phyloP scores from a whole-genome alignment of 1,139 yeast species.

The Hemisphaericaspora lyxosophila region DNA sequence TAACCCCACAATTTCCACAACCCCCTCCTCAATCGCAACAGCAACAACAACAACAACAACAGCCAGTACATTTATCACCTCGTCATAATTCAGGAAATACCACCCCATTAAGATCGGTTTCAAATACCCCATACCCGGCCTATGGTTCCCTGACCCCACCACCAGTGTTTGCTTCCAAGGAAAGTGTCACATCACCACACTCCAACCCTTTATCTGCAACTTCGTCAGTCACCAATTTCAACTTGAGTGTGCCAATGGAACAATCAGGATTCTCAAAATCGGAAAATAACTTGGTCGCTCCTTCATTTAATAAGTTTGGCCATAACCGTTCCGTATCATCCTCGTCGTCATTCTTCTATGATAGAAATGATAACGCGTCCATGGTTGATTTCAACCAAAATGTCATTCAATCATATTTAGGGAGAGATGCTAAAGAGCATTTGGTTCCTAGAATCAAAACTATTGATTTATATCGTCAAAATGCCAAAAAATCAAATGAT shows the following conservation, averaged over 20 bases:
- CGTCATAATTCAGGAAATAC: constrained; percentile 6
- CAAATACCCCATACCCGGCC: constrained; percentile 17
- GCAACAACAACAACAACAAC: constrained; percentile 4
- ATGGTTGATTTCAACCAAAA: constrained; percentile 44
- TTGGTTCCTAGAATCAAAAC: constrained; percentile 82
- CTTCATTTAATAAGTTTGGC: constrained; percentile 20
- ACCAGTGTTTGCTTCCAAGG: constrained; percentile 18
- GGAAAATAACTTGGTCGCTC: constrained; percentile 27
- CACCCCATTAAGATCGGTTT: constrained; percentile 7
- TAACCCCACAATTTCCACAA: constrained; percentile 5
- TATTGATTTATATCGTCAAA: constrained; percentile 80
- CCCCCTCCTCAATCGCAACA: constrained; percentile 5
- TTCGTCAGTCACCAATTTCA: constrained; percentile 41
- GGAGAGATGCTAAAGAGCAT: constrained; percentile 43
- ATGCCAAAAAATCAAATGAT: constrained; percentile 82
- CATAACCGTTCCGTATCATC: constrained; percentile 44
- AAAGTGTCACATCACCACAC: constrained; percentile 25
- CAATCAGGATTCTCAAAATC: constrained; percentile 24
- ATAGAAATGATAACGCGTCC: constrained; percentile 35
- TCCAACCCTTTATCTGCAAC: constrained; percentile 36
- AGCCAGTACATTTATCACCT: constrained; percentile 8
- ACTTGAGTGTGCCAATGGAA: constrained; percentile 19
- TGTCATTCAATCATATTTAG: constrained; percentile 51
- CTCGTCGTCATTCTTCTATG: constrained; percentile 38
- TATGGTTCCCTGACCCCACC: constrained; percentile 24